Evolutionary conservation across 768 basidiomycete genomes (phyloP).

Genomic region (Candolleomyces efflorescens): DNA sequence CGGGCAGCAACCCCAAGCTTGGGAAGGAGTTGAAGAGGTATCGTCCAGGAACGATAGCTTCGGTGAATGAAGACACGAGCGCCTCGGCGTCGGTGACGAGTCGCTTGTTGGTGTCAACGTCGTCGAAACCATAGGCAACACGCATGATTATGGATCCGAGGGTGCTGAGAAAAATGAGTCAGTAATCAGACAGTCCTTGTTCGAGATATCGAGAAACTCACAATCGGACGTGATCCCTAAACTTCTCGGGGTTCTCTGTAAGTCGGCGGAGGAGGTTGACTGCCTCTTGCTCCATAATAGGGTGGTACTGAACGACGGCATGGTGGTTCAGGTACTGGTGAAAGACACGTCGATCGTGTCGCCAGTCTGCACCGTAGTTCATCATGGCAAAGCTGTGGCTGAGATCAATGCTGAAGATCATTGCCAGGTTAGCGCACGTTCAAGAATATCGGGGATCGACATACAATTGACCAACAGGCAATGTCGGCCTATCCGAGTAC

Average conservation of each 20-base stretch:
- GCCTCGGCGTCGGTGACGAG: not conserved
- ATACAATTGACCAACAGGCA: conserved; percentile 2
- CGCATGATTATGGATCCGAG: conserved; percentile 8
- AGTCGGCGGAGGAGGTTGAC: conserved; percentile 17
- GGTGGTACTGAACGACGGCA: conserved; percentile 18
- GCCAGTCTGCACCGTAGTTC: conserved; percentile 25
- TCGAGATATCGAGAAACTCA: not conserved
- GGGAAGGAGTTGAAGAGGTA: conserved; percentile 4
- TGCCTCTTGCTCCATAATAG: conserved; percentile 20
- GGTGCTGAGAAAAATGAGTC: not conserved
- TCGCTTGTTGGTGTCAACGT: not conserved
- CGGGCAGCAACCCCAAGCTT: not conserved
- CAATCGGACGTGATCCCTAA: not conserved
- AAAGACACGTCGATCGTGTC: conserved; percentile 20
- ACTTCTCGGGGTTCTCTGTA: conserved; percentile 12
- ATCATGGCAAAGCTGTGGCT: conserved; percentile 22
- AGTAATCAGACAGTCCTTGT: not conserved
- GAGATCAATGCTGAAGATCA: conserved; percentile 7
- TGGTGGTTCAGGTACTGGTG: conserved; percentile 21
- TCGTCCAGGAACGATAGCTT: not conserved
- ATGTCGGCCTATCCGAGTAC: conserved; percentile 8
- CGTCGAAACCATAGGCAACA: conserved; percentile 2
- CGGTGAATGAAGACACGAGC: not conserved
- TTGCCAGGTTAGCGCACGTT: not conserved
- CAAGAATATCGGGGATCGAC: not conserved